Conservation (phyloP, 768 basidiomycete genomes). For the Suillus subluteus region DNA sequence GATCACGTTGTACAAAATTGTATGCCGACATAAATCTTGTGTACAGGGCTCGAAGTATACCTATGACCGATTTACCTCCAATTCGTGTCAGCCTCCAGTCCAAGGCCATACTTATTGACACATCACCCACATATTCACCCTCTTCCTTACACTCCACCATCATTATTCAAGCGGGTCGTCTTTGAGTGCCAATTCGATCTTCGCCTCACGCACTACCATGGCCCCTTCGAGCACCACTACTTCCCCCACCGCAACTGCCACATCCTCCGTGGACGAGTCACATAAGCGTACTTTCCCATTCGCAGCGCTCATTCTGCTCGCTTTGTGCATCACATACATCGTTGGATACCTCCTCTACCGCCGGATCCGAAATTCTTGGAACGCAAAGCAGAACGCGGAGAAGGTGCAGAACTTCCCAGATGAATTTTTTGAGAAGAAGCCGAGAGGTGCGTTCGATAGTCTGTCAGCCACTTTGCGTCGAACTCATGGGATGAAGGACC, state of each 20-base stretch:
- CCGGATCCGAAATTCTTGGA: slow-evolving; percentile 18
- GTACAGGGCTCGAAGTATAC: neutral
- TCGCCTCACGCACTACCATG: neutral
- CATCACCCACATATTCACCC: neutral
- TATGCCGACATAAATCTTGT: neutral
- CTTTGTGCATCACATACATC: slow-evolving; percentile 30
- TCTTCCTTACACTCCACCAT: neutral
- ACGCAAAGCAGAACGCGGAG: slow-evolving; percentile 18
- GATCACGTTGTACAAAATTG: neutral
- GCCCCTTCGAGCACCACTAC: neutral
- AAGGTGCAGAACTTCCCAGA: slow-evolving; percentile 26
- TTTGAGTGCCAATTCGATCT: too few relatives aligned
- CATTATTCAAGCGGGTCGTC: too few relatives aligned
- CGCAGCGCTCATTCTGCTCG: slow-evolving; percentile 26
- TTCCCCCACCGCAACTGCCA: slow-evolving; percentile 6
- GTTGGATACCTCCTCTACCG: slow-evolving; percentile 33
- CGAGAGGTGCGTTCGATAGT: slow-evolving; percentile 27
- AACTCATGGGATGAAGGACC: neutral
- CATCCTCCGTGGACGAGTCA: slow-evolving; percentile 13
- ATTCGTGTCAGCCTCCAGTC: neutral
- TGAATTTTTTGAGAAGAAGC: slow-evolving; percentile 21
- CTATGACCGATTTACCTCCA: neutral
- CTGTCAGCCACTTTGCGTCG: neutral
- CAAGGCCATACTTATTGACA: neutral
- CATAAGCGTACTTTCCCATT: slow-evolving; percentile 22